phyloP scores from a whole-genome alignment of 1,284 basidiomycete genomes.

The Ganoderma multipileum region DNA sequence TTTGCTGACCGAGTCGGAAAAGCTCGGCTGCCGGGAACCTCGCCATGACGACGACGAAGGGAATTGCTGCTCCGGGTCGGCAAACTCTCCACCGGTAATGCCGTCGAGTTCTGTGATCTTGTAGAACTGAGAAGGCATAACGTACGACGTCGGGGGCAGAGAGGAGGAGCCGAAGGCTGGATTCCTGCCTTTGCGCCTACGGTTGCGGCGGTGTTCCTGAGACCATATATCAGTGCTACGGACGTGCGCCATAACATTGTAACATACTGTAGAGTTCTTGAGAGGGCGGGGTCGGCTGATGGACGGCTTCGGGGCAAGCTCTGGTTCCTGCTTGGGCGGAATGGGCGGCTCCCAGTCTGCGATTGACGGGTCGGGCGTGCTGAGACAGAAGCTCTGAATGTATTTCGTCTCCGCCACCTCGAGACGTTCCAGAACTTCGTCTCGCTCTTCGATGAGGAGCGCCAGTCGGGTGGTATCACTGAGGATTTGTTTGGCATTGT shows the following conservation, averaged over 20 bases:
- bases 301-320: not conserved
- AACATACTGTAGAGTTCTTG: slow-evolving; percentile 51
- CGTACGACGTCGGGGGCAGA: slow-evolving; percentile 75
- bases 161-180: slow-evolving; percentile 69
- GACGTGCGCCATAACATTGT: not conserved
- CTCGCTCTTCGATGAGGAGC: slow-evolving; percentile 72
- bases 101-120: slow-evolving; percentile 68
- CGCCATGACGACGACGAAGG: slow-evolving; percentile 34
- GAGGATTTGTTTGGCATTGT: not conserved
- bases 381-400: slow-evolving; percentile 76
- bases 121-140: slow-evolving; percentile 81
- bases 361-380: slow-evolving; percentile 66
- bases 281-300: slow-evolving; percentile 49
- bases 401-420: slow-evolving; percentile 82
- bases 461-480: slow-evolving; percentile 75
- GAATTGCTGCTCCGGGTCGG: slow-evolving; percentile 42
- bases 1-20: slow-evolving; percentile 65
- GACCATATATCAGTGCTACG: not conserved
- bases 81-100: slow-evolving; percentile 65
- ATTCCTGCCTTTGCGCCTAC: slow-evolving; percentile 56
- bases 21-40: slow-evolving; percentile 47
- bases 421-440: slow-evolving; percentile 74
- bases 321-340: slow-evolving; percentile 39
- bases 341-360: slow-evolving; percentile 44
- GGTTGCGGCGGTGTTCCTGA: slow-evolving; percentile 39